These are phyloP conservation scores for Cymbidium sinense DNA, from an alignment of 106 monocot species.

Conservation along the genomic window DNA sequence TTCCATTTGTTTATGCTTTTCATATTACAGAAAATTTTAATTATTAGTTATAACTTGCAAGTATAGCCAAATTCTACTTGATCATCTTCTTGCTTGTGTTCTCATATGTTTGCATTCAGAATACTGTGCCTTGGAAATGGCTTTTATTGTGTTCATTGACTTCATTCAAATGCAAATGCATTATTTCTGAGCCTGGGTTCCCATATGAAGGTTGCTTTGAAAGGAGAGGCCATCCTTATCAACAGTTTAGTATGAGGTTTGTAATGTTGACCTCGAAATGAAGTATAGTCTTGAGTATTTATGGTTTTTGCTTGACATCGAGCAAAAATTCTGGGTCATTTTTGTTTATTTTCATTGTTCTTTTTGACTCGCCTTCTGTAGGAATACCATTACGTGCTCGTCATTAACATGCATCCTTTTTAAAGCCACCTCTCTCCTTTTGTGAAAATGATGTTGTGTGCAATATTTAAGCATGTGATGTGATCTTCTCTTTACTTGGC, in stretches of 20 bases:
- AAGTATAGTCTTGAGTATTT: slow-evolving; percentile 12
- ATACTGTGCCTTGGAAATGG: slow-evolving; percentile 14
- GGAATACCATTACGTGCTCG: background rate
- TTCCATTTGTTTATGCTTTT: background rate
- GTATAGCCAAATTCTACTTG: background rate
- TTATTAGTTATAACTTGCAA: background rate
- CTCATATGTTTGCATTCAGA: slow-evolving; percentile 3
- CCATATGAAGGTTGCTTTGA: slow-evolving; percentile 37
- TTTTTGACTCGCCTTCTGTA: background rate
- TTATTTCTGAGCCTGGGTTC: slow-evolving; percentile 22
- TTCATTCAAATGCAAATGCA: slow-evolving; percentile 16
- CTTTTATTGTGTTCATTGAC: slow-evolving; percentile 14
- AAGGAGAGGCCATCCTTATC: slow-evolving; percentile 48
- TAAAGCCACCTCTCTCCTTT: background rate
- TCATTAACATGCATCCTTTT: background rate
- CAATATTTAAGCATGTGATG: background rate
- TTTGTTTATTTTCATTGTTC: background rate
- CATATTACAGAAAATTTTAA: background rate
- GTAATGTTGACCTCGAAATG: slow-evolving; percentile 45
- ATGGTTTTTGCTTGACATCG: background rate
- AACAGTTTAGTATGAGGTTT: slow-evolving; percentile 60
- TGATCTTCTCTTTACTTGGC: too few species aligned
- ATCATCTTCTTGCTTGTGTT: slow-evolving; percentile 8
- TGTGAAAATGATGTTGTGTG: background rate
- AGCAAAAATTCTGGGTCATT: background rate